phyloP scores from a whole-genome alignment of 768 basidiomycete species.

The Amylocystis lapponica region DNA sequence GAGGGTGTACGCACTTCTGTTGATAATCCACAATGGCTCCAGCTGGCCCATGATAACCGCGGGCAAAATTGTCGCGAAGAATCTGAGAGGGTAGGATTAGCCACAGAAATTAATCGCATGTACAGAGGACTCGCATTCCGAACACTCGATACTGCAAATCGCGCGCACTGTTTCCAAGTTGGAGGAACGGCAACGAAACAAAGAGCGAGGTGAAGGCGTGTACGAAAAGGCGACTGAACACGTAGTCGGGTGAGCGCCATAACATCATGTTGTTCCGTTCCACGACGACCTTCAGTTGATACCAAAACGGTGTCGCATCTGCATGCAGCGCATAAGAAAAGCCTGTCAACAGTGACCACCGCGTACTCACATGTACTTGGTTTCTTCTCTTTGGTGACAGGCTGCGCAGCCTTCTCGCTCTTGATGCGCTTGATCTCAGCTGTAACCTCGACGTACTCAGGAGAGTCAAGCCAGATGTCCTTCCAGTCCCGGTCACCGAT shows the following conservation, averaged over 20 bases:
- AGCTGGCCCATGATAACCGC: slow-evolving; percentile 77
- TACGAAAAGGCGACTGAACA: slow-evolving; percentile 77
- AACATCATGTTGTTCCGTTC: slow-evolving; percentile 62
- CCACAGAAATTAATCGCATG: not conserved
- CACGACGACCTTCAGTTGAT: slow-evolving; percentile 67
- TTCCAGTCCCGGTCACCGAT: slow-evolving; percentile 83
- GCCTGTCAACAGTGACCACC: not conserved
- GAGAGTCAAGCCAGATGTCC: slow-evolving; percentile 74
- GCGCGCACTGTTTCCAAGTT: slow-evolving; percentile 55
- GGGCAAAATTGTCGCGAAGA: slow-evolving; percentile 63
- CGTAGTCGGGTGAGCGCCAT: slow-evolving; percentile 83
- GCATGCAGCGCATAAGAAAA: not conserved
- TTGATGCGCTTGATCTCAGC: slow-evolving; percentile 41
- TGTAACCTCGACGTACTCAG: slow-evolving; percentile 41
- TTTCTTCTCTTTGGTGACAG: slow-evolving; percentile 9
- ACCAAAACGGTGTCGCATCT: slow-evolving; percentile 74
- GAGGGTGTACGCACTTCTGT: slow-evolving; percentile 38
- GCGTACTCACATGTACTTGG: slow-evolving; percentile 15
- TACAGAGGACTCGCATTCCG: slow-evolving; percentile 47
- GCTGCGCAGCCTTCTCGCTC: slow-evolving; percentile 7
- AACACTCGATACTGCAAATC: slow-evolving; percentile 81
- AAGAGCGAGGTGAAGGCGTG: slow-evolving; percentile 66
- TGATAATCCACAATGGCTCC: slow-evolving; percentile 78
- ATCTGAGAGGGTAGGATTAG: slow-evolving; percentile 30
- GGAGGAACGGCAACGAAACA: slow-evolving; percentile 75